A percentile compares a stretch with the other conserved stretches of the same genome.
Conservation (phyloP, 2,329 filamentous ascomycete genomes). For the Aspergillus fijiensis region DNA sequence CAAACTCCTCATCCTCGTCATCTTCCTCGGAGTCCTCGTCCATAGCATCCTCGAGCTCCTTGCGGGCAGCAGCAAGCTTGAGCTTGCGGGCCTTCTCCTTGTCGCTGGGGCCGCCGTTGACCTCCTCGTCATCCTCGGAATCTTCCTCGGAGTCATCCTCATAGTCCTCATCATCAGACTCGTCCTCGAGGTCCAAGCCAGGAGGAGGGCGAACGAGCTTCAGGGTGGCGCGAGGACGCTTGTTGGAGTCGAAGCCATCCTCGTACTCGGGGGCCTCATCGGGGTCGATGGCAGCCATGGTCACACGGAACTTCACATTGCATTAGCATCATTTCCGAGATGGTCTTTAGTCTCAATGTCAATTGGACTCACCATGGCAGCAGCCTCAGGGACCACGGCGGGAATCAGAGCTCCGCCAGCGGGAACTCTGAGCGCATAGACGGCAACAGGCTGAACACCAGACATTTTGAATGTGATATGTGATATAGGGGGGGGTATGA, state of each 20-base stretch:
- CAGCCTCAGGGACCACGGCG: constrained; percentile 68
- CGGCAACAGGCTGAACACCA: constrained; percentile 63
- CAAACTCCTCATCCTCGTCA: constrained; percentile 66
- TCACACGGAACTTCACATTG: constrained; percentile 77
- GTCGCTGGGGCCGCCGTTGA: constrained; percentile 88
- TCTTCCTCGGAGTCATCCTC: constrained; percentile 50
- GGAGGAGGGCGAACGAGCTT: constrained; percentile 79
- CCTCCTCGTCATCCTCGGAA: constrained; percentile 71
- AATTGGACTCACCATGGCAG: constrained; percentile 70
- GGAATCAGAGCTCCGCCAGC: constrained; percentile 79
- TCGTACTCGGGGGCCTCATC: constrained; percentile 70
- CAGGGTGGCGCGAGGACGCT: constrained; percentile 75
- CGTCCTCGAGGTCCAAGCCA: constrained; percentile 56
- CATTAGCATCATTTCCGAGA: not conserved
- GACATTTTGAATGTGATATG: constrained; percentile 41
- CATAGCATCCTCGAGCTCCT: constrained; percentile 71
- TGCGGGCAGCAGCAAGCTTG: constrained; percentile 71
- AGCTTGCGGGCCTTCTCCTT: constrained; percentile 86
- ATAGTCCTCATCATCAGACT: constrained; percentile 55
- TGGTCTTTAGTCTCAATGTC: not conserved
- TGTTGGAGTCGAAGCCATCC: constrained; percentile 60
- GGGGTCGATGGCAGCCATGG: constrained; percentile 97
- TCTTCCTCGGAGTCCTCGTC: constrained; percentile 57
- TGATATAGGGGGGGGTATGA: not conserved
- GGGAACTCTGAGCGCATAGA: constrained; percentile 91